Conservation (phyloP, 352 stramenopile genomes). For the Globisporangium carolinianum region DNA sequence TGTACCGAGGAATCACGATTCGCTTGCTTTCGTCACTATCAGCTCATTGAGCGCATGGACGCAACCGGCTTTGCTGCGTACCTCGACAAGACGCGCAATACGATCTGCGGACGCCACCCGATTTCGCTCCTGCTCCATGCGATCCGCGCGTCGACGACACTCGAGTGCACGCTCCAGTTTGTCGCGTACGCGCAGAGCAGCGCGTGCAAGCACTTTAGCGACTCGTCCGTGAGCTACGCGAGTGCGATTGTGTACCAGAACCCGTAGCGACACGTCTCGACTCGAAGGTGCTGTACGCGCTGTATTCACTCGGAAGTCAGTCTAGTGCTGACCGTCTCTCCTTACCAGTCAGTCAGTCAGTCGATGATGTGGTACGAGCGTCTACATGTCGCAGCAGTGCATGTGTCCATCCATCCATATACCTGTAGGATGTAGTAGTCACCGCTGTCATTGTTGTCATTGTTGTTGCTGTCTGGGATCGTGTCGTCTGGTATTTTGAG, state of each 20-base stretch:
- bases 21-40: not conserved
- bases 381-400: not conserved
- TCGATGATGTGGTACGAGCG: too few species aligned
- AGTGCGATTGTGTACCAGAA: slow-evolving; percentile 85
- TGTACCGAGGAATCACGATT: too few species aligned
- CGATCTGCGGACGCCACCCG: slow-evolving; percentile 95
- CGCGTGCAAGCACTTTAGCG: slow-evolving; percentile 72
- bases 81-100: slow-evolving; percentile 93
- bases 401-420: not conserved
- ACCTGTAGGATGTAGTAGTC: too few species aligned
- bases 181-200: slow-evolving; percentile 92
- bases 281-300: too few species aligned
- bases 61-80: slow-evolving; percentile 91
- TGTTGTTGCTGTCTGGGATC: not conserved
- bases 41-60: slow-evolving; percentile 91
- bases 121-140: slow-evolving; percentile 82
- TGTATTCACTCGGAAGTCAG: too few species aligned
- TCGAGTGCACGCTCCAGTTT: slow-evolving; percentile 84
- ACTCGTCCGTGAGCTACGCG: slow-evolving; percentile 94
- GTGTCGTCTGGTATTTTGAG: not conserved
- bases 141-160: slow-evolving; percentile 38
- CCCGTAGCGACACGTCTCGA: slow-evolving; percentile 2
- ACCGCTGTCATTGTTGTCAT: not conserved
- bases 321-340: too few species aligned
- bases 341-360: too few species aligned